Evolutionary conservation across 2,329 filamentous ascomycete species (phyloP), one percentile per base, ranked within the genome.

Genomic region (Diatrype stigma): DNA sequence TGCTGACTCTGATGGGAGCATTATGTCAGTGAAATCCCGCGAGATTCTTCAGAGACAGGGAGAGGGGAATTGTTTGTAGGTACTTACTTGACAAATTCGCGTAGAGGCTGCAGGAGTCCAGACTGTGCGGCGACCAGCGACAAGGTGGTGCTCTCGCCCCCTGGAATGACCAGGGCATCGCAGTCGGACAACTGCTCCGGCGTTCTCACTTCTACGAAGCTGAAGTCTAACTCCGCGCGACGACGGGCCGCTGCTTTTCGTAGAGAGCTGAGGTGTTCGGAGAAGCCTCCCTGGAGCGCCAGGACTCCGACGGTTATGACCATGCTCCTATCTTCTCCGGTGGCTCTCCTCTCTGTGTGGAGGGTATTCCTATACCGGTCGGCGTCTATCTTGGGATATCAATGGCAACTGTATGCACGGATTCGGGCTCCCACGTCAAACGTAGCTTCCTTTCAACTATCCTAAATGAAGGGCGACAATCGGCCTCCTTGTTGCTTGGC

Each of bases 111-210:
- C 50, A 99, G 73, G 34, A 99, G 73, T 16, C 86, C 85, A 0
- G 88, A 90, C 56, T 92, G 82, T 21, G 84, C 84, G 3, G 94
- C 94, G 16, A 96, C 89, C 28, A 96, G 80, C 11, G 90, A 90
- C 60, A 99, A 95, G 3, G 93, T 87, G 1, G 94, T 97, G 71
- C 90, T 96, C 70, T 99, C 94, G 55, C 94, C 94, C 48, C 94
- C 94, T 3, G 94, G 94, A 45, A 99, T 84, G 64, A 99, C 84
- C 42, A 99, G 79, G 23, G 84, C 93, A 69, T 93, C 84, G 71
- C 92, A 97, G 59, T 67, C 69, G 4, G 78, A 73, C 30, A 99
- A 79, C 62, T 96, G 80, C 6, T 76, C 72, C 2, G 82, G 73
- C 6, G 86, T 96, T 52, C 93, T 86, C 45, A 97, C 90, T 69